phyloP scores from a whole-genome alignment of 768 basidiomycete species.

The Collybia mongolica region DNA sequence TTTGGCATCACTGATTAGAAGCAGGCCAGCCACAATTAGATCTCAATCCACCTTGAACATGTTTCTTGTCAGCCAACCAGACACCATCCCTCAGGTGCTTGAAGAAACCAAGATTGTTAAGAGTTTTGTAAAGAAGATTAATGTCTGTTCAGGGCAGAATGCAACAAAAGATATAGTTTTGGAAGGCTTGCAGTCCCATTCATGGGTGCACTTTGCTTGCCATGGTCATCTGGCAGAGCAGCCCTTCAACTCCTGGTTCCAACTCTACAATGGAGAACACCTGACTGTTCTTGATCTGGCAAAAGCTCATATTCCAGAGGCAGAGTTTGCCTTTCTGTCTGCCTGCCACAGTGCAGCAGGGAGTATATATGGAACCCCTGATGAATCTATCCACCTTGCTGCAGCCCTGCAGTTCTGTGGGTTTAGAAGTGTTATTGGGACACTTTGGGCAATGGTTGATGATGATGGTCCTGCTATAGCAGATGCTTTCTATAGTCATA shows the following conservation, averaged over 20 bases:
- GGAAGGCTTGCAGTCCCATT: slow-evolving; percentile 11
- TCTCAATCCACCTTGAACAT: not conserved
- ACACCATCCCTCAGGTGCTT: slow-evolving; percentile 5
- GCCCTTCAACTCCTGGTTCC: slow-evolving; percentile 16
- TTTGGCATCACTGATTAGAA: slow-evolving; percentile 21
- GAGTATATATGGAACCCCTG: slow-evolving; percentile 5
- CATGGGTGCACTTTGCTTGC: slow-evolving; percentile 24
- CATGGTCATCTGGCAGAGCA: slow-evolving; percentile 17
- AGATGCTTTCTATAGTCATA: not conserved
- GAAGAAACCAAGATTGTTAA: slow-evolving; percentile 2
- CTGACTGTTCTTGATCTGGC: slow-evolving; percentile 8
- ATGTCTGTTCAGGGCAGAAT: slow-evolving; percentile 5
- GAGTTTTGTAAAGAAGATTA: not conserved
- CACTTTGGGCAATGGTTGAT: slow-evolving; percentile 9
- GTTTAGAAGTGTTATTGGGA: slow-evolving; percentile 18
- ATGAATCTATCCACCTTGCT: slow-evolving; percentile 30
- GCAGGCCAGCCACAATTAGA: slow-evolving; percentile 7
- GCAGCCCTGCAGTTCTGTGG: slow-evolving; percentile 27
- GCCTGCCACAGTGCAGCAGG: slow-evolving; percentile 14
- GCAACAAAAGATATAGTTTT: slow-evolving; percentile 14
- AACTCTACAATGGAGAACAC: slow-evolving; percentile 5
- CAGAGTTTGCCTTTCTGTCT: slow-evolving; percentile 16
- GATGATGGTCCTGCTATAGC: not conserved
- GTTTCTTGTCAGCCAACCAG: slow-evolving; percentile 4
- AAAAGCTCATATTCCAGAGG: slow-evolving; percentile 3